phyloP scores from a whole-genome alignment of 495 filamentous ascomycete genomes.

The Letharia columbiana region DNA sequence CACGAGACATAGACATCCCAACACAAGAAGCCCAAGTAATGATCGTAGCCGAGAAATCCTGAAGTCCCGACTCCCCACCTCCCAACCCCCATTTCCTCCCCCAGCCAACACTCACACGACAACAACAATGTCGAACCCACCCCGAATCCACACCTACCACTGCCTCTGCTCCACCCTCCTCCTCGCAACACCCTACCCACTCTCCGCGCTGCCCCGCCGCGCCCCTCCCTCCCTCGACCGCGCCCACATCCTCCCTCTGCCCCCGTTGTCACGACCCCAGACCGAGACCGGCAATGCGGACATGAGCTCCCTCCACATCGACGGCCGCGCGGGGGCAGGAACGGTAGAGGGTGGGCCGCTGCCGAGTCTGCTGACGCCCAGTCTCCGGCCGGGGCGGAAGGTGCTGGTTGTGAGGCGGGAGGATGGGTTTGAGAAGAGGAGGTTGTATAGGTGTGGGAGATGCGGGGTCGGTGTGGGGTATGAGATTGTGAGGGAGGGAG shows the following conservation, averaged over 20 bases:
- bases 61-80: no score
- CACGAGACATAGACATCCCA: no score
- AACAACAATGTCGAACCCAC: conserved; percentile 20
- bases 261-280: conserved; percentile 19
- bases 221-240: conserved; percentile 35
- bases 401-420: conserved; percentile 49
- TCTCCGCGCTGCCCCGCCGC: conserved; percentile 49
- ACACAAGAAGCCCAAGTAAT: no score
- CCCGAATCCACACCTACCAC: conserved; percentile 55
- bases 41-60: no score
- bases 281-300: background rate
- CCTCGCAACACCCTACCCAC: conserved; percentile 52
- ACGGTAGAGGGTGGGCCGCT: background rate
- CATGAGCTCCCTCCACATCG: conserved; percentile 7
- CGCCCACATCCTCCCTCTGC: conserved; percentile 38
- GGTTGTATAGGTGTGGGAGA: conserved; percentile 50
- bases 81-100: no score
- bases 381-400: conserved; percentile 34
- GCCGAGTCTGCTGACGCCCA: conserved; percentile 15
- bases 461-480: conserved; percentile 61
- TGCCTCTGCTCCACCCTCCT: conserved; percentile 67
- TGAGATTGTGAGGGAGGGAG: conserved; percentile 26
- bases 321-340: background rate
- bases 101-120: background rate
- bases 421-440: conserved; percentile 68